phyloP scores from a whole-genome alignment of 1,139 yeast species.

The Sugiyamaella neomexicana region DNA sequence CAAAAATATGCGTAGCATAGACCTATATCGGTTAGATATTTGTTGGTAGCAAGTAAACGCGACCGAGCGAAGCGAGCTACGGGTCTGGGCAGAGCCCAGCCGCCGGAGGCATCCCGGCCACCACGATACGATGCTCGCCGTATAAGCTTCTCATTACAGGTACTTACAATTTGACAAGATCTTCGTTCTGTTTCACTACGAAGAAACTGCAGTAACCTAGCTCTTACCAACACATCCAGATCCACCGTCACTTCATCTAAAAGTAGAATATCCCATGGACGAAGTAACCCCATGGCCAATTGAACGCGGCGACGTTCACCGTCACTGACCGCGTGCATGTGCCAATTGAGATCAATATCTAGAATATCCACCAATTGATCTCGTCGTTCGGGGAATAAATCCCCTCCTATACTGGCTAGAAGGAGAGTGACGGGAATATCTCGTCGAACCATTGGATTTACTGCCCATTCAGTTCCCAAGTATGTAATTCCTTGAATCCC shows the following conservation, averaged over 20 bases:
- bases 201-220: conserved; percentile 67
- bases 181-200: conserved; percentile 66
- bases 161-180: conserved; percentile 48
- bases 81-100: no score
- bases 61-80: no score
- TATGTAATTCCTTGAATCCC: conserved; percentile 73
- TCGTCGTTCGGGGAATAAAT: conserved; percentile 67
- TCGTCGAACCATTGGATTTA: conserved; percentile 82
- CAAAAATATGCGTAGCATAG: conserved; percentile 96
- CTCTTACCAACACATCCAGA: conserved; percentile 86
- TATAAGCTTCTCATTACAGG: no score
- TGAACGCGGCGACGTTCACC: conserved; percentile 96
- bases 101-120: no score
- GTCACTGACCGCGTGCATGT: conserved; percentile 88
- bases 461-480: conserved; percentile 97
- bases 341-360: conserved; percentile 86
- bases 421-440: conserved; percentile 84
- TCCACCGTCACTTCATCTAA: conserved; percentile 97
- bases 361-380: conserved; percentile 70
- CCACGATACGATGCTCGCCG: no score
- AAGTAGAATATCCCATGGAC: conserved; percentile 83
- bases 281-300: conserved; percentile 84
- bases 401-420: conserved; percentile 82
- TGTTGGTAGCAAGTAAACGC: neutral
- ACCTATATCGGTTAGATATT: conserved; percentile 38